Conservation (phyloP, 2,329 filamentous ascomycete species). For the Nothophoma quercina region DNA sequence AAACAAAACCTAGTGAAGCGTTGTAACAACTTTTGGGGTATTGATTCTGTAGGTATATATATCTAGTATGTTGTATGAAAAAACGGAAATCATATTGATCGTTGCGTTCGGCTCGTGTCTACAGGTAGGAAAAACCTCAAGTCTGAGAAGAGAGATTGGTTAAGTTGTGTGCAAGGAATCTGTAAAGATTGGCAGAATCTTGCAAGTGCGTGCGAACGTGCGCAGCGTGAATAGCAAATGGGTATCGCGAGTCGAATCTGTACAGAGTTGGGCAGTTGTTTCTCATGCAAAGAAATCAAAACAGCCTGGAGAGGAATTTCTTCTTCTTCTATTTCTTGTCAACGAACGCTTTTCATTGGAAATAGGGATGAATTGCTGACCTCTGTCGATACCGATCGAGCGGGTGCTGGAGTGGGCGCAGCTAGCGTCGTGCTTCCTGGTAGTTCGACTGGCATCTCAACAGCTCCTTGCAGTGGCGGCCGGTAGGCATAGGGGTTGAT, state of each 20-base stretch:
- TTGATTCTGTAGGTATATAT: too few relatives aligned
- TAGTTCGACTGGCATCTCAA: constrained; percentile 31
- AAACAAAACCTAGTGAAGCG: too few relatives aligned
- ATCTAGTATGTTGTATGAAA: too few relatives aligned
- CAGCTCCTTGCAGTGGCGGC: constrained; percentile 18
- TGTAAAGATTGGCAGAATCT: neutral
- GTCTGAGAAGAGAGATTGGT: too few relatives aligned
- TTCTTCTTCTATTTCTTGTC: constrained; percentile 32
- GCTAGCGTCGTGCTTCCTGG: constrained; percentile 23
- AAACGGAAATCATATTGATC: too few relatives aligned
- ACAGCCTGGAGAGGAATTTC: constrained; percentile 33
- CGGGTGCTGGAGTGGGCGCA: constrained; percentile 16
- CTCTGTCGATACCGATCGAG: constrained; percentile 24
- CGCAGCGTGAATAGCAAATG: neutral
- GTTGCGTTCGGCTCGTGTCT: too few relatives aligned
- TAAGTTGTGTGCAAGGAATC: too few relatives aligned
- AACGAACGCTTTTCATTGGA: constrained; percentile 10
- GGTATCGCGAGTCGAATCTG: constrained; percentile 10
- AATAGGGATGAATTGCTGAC: constrained; percentile 17
- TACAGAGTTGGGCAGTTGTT: neutral
- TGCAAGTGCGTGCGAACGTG: neutral
- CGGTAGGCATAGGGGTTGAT: constrained; percentile 16
- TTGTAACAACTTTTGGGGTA: too few relatives aligned
- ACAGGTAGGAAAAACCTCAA: too few relatives aligned
- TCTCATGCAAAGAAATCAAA: constrained; percentile 10